These are phyloP conservation scores for Quercus agrifolia DNA, from an alignment of 306 rosid species.

Conservation along the genomic window DNA sequence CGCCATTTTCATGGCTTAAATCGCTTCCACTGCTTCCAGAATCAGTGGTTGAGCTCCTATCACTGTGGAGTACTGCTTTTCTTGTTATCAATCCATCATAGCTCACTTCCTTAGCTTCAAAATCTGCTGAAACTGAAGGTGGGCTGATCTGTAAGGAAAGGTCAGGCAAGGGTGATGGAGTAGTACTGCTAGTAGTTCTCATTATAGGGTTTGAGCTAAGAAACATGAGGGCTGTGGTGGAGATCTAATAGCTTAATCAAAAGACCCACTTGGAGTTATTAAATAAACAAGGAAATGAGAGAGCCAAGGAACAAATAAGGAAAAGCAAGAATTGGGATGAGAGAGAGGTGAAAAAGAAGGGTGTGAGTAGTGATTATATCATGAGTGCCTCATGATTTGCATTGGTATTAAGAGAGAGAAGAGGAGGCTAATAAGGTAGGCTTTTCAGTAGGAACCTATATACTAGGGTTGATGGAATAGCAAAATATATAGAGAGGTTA, in stretches of 20 bases:
- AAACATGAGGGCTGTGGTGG: slow-evolving; percentile 25
- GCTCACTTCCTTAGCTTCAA: slow-evolving; percentile 26
- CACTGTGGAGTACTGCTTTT: slow-evolving; percentile 25
- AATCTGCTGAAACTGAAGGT: slow-evolving; percentile 30
- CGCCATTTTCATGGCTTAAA: slow-evolving; percentile 62
- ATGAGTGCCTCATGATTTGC: slow-evolving; percentile 86
- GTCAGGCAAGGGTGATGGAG: slow-evolving; percentile 46
- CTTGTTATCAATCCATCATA: slow-evolving; percentile 22
- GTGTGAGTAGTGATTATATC: slow-evolving; percentile 45
- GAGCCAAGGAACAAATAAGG: background rate
- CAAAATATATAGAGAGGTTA: background rate
- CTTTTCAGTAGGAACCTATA: slow-evolving; percentile 50
- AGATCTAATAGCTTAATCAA: slow-evolving; percentile 17
- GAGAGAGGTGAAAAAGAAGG: background rate
- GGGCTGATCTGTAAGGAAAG: slow-evolving; percentile 81
- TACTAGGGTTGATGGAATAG: slow-evolving; percentile 45
- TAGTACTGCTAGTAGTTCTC: slow-evolving; percentile 1
- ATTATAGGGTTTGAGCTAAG: slow-evolving; percentile 28
- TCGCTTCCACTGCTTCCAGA: slow-evolving; percentile 77
- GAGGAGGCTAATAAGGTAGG: slow-evolving; percentile 11
- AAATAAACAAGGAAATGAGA: slow-evolving; percentile 7
- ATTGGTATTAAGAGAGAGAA: slow-evolving; percentile 29
- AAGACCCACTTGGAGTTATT: slow-evolving; percentile 4
- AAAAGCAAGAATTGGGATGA: slow-evolving; percentile 12
- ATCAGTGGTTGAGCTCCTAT: slow-evolving; percentile 55